A percentile compares a stretch with the other conserved stretches of the same genome.
Evolutionary conservation across 2,329 filamentous ascomycete genomes (phyloP).

Genomic region (Aspergillus japonicus): DNA sequence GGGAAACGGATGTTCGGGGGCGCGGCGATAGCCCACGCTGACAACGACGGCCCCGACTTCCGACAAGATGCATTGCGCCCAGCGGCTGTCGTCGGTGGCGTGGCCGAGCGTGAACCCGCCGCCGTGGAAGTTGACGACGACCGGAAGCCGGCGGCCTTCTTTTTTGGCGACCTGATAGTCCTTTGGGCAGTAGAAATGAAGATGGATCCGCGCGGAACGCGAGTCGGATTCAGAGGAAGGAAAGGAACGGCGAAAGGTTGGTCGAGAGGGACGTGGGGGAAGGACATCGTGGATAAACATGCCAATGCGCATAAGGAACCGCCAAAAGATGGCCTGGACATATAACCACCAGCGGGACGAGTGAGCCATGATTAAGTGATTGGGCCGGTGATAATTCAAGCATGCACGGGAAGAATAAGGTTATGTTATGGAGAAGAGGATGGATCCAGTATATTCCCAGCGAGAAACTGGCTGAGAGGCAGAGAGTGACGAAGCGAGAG

Average conservation of each 20-base stretch:
- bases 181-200: constrained; percentile 62
- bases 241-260: constrained; percentile 59
- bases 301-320: constrained; percentile 65
- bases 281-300: constrained; percentile 67
- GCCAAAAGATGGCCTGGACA: constrained; percentile 64
- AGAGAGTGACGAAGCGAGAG: neutral
- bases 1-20: constrained; percentile 62
- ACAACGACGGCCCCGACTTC: constrained; percentile 59
- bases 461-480: neutral
- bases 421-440: neutral
- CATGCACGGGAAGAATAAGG: neutral
- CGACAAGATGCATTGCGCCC: constrained; percentile 57
- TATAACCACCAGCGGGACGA: constrained; percentile 59
- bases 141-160: constrained; percentile 51
- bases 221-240: constrained; percentile 32
- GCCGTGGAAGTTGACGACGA: constrained; percentile 64
- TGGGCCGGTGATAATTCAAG: neutral
- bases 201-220: constrained; percentile 49
- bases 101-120: constrained; percentile 62
- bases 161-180: constrained; percentile 33
- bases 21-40: constrained; percentile 61
- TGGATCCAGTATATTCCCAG: neutral
- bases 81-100: constrained; percentile 61
- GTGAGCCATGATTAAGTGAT: constrained; percentile 25
- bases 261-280: constrained; percentile 59